Base-by-base conservation (phyloP, 2,329 filamentous ascomycete genomes). In the Hirsutella thompsonii region DNA sequence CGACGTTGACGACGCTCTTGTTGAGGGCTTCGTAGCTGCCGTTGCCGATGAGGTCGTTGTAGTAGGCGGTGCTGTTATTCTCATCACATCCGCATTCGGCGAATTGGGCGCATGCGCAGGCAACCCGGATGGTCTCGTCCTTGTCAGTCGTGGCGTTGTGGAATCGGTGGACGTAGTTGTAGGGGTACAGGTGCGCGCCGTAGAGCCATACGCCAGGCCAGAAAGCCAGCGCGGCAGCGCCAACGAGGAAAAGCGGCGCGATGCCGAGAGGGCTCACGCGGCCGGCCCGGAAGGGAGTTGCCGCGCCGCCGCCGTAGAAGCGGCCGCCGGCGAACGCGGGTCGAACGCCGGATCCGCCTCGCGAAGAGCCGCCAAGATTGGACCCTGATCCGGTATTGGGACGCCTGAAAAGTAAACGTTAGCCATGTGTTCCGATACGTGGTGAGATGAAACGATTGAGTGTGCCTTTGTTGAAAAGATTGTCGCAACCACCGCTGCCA, bases 301-400 rank as follows among this genome's bases (percentile, higher is more conserved):
- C 45, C 0, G 77, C 70, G 38, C 84, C 84, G 38, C 81, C 81
- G 30, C 73, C 72, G 53, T 87, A 88, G 57, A 71, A 83, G 39
- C 55, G 51, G 8, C 80, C 79, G 30, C 77, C 76, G 36, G 76
- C 80, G 51, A 72, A 86, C 1, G 53, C 75, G 76, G 14, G 63
- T 51, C 1, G 70, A 61, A 14, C n/a, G n/a, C 81, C 80, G 39
- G 70, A 73, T 44, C 81, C 80, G 6, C 66, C 60, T 4, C 60
- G 67, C 3, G 79, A 79, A 8, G 59, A 54, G 38, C 75, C 74
- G 48, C 74, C 74, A 0, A 51, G 26, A 43, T 64, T 68, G 39
- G 60, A 66, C 32, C 32, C 42, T n/a, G 47, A 20, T 4, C 40
- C 40, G 18, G 51, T 51, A 41, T 53, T 56, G 23, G 56, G 52